Base-by-base conservation (phyloP, 257 asterid genomes). In the Penstemon davidsonii region DNA sequence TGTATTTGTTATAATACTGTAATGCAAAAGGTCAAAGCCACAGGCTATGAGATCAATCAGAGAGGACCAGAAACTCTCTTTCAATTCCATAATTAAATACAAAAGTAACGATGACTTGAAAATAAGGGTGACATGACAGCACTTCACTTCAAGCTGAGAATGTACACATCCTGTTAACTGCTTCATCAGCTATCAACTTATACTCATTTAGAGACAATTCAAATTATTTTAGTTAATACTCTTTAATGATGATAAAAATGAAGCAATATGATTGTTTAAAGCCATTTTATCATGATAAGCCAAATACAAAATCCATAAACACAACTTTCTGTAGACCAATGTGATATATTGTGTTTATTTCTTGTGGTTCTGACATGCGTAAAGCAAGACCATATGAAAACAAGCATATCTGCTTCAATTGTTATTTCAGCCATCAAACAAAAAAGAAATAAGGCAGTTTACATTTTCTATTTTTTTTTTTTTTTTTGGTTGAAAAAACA, bases 131-230 rank as follows among this genome's bases (percentile, higher is more conserved):
- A 45, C 46, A 71, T 6, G 25, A 5, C 4, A 55, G 59, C 41
- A 3, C 18, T 63, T 71, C 61, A 71, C 43, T 54, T 59, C 69
- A 68, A 42, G 57, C 71, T 43, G 60, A 46, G 13, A 75, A 63
- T 3, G 61, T 46, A 51, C 54, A 36, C 51, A 64, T 41, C 49
- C 40, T 54, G 42, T 60, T 18, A 46, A 36, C 10, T 9, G 64
- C 67, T 65, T 53, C 13, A 60, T 38, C 11, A 49, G 8, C 62
- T 54, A 56, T 70, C 73, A 69, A 51, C 57, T 33, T 67, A 70
- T 11, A 18, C 54, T 61, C 53, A 69, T 19, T 59, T 53, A 25
- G 56, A 55, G 15, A 57, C 12, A 51, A 62, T 71, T 55, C 46
- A 56, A 42, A 50, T 57, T 25, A 25, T 25, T 25, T 25, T 25